A percentile compares a stretch with the other conserved stretches of the same genome.
These are phyloP conservation scores for Celoporthe dispersa DNA, from an alignment of 2,329 filamentous ascomycete genomes.

Conservation along the genomic window DNA sequence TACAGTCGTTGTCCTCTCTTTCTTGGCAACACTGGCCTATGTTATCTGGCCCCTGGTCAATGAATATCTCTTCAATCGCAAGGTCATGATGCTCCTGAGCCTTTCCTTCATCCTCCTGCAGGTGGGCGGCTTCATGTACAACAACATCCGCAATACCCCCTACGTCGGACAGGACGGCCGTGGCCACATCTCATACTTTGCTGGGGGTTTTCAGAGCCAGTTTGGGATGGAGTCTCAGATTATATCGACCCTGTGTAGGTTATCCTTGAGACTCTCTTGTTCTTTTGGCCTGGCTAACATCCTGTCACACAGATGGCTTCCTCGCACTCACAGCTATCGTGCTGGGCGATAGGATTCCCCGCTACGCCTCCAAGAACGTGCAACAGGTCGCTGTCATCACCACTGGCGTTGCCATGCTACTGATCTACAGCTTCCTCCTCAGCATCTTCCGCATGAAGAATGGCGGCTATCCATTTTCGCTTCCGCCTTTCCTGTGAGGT, in stretches of 20 bases:
- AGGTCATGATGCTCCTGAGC: slow-evolving; percentile 89
- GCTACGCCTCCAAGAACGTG: slow-evolving; percentile 74
- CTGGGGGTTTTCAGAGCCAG: slow-evolving; percentile 89
- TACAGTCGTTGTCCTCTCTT: slow-evolving; percentile 67
- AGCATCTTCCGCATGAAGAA: slow-evolving; percentile 96
- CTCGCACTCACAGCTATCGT: slow-evolving; percentile 89
- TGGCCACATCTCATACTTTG: slow-evolving; percentile 89
- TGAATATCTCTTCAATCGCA: slow-evolving; percentile 85
- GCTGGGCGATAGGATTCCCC: slow-evolving; percentile 90
- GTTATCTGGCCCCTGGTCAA: slow-evolving; percentile 79
- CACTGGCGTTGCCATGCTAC: slow-evolving; percentile 77
- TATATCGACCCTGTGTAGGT: slow-evolving; percentile 84
- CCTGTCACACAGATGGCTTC: slow-evolving; percentile 55
- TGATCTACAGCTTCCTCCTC: slow-evolving; percentile 91
- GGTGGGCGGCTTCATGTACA: slow-evolving; percentile 98
- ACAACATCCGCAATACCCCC: slow-evolving; percentile 94
- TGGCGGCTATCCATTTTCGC: slow-evolving; percentile 87
- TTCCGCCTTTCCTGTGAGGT: slow-evolving; percentile 79
- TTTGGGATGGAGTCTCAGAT: slow-evolving; percentile 96
- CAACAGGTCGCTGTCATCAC: slow-evolving; percentile 83
- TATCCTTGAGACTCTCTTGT: slow-evolving; percentile 8
- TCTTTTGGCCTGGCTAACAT: slow-evolving; percentile 32
- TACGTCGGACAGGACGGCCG: slow-evolving; percentile 86
- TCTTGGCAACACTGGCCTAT: slow-evolving; percentile 68
- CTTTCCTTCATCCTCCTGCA: slow-evolving; percentile 90